Conservation (phyloP, 371 early-diverging fungal genomes). For the Mortierella sp. region DNA sequence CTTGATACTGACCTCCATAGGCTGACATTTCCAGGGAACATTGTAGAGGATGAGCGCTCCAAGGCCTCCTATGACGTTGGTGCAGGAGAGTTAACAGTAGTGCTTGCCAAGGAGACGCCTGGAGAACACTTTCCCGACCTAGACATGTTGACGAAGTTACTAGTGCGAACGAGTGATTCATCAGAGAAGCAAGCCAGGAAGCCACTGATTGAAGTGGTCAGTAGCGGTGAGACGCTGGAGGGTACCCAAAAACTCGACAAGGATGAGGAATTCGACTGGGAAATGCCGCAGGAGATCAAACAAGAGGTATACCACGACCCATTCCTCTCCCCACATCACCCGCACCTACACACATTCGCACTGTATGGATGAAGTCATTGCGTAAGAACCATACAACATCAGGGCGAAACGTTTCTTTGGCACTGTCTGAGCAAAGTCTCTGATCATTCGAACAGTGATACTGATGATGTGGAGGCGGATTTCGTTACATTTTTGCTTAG, state of each 20-base stretch:
- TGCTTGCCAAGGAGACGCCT: slow-evolving; percentile 79
- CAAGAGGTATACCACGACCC: slow-evolving; percentile 31
- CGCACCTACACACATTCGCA: no score
- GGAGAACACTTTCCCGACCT: slow-evolving; percentile 89
- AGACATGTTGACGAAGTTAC: slow-evolving; percentile 84
- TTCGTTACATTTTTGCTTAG: no score
- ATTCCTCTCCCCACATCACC: not conserved
- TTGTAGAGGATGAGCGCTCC: slow-evolving; percentile 90
- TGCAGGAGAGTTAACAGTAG: slow-evolving; percentile 77
- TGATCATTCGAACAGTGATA: no score
- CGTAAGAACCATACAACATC: no score
- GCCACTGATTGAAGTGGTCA: slow-evolving; percentile 77
- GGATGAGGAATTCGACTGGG: slow-evolving; percentile 86
- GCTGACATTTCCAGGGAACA: slow-evolving; percentile 82
- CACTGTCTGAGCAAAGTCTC: no score
- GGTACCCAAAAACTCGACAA: slow-evolving; percentile 57
- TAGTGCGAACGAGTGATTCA: slow-evolving; percentile 72
- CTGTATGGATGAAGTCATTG: no score
- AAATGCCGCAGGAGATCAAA: slow-evolving; percentile 80
- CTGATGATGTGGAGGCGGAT: no score
- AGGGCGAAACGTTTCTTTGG: no score
- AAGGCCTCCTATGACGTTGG: slow-evolving; percentile 84
- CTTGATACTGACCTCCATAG: slow-evolving; percentile 50
- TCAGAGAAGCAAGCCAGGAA: slow-evolving; percentile 53
- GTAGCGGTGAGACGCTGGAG: slow-evolving; percentile 52